Evolutionary conservation across 2,329 filamentous ascomycete genomes (phyloP).

Genomic region (Aspergillus sp.): DNA sequence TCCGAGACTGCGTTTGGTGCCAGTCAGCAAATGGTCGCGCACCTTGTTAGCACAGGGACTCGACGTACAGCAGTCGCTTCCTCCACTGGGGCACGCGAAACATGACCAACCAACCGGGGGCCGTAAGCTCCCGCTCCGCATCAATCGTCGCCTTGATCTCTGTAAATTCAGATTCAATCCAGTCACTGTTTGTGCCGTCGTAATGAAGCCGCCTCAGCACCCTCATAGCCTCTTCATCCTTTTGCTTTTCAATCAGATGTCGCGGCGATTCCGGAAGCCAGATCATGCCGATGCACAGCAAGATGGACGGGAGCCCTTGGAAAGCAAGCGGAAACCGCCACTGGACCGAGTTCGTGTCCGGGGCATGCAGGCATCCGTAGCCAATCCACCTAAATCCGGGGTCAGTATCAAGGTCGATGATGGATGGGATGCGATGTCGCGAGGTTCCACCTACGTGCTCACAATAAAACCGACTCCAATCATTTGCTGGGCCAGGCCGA

Average conservation of each 20-base stretch:
- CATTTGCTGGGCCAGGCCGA: conserved; percentile 51
- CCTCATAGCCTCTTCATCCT: conserved; percentile 53
- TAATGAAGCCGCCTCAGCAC: conserved; percentile 61
- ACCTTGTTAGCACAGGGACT: too few relatives aligned
- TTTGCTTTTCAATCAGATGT: conserved; percentile 47
- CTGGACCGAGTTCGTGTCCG: conserved; percentile 36
- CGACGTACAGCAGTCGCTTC: conserved; percentile 57
- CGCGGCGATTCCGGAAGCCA: conserved; percentile 42
- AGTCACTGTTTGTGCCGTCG: conserved; percentile 59
- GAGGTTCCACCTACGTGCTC: conserved; percentile 40
- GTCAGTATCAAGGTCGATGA: background rate
- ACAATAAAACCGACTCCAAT: conserved; percentile 51
- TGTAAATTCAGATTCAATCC: conserved; percentile 50
- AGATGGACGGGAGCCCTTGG: conserved; percentile 46
- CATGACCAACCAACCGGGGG: conserved; percentile 45
- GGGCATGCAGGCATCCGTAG: conserved; percentile 50
- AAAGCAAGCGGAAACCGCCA: conserved; percentile 42
- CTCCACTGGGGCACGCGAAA: conserved; percentile 54
- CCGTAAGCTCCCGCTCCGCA: conserved; percentile 60
- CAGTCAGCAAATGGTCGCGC: background rate
- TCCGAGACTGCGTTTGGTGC: conserved; percentile 49
- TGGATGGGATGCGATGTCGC: background rate
- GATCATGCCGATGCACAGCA: conserved; percentile 39
- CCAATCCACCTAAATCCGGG: conserved; percentile 49
- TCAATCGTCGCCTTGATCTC: conserved; percentile 56